These are phyloP conservation scores for Heliamphora pulchella DNA, from an alignment of 179 eudicot genomes.

Conservation along the genomic window DNA sequence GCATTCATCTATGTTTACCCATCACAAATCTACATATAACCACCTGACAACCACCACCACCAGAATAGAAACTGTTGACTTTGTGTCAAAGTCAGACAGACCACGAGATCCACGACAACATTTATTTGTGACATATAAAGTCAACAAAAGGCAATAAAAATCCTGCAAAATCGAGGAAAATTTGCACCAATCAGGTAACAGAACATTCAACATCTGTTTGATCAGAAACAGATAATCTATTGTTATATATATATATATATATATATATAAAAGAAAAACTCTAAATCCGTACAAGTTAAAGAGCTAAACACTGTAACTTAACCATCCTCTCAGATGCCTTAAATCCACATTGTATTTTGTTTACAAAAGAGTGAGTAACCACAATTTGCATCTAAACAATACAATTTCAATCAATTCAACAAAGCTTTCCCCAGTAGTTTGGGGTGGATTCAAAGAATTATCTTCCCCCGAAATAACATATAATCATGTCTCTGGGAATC, in stretches of 20 bases:
- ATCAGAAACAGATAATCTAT: background rate
- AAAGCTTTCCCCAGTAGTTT: background rate
- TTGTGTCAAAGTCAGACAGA: too few relatives aligned
- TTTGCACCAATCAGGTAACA: conserved; percentile 15
- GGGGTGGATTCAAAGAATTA: background rate
- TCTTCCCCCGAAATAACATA: background rate
- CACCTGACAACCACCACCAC: too few relatives aligned
- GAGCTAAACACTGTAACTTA: background rate
- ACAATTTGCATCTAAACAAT: background rate
- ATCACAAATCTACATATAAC: too few relatives aligned
- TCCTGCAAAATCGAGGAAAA: conserved; percentile 30
- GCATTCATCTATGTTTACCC: too few relatives aligned
- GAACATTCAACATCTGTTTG: background rate
- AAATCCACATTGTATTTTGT: background rate
- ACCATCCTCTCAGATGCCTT: background rate
- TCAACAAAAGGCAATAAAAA: conserved; percentile 1
- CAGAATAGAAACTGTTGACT: too few relatives aligned
- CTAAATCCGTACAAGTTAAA: background rate
- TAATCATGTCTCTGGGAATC: background rate
- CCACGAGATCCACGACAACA: too few relatives aligned
- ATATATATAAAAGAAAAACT: background rate
- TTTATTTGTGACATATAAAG: too few relatives aligned
- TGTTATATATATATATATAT: background rate
- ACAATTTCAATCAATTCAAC: background rate
- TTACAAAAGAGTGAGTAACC: too few relatives aligned